Evolutionary conservation across 768 basidiomycete species (phyloP).

Genomic region (Tulasnella sp.): DNA sequence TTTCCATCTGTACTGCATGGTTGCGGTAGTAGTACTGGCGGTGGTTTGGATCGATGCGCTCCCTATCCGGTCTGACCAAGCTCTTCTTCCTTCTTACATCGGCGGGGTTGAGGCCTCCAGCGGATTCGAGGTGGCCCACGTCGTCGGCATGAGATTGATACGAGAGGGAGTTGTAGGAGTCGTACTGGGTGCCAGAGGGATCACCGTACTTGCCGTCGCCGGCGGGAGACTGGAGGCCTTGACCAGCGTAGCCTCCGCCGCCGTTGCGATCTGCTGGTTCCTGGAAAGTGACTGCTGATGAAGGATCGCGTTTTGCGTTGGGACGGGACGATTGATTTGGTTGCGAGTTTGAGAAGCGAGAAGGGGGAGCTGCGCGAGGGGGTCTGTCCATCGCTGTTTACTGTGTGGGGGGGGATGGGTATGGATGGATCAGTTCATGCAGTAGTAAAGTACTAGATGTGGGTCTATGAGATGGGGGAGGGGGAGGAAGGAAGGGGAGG

Average conservation of each 20-base stretch:
- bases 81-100: slow-evolving; percentile 73
- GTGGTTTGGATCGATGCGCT: slow-evolving; percentile 93
- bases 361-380: slow-evolving; percentile 12
- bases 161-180: slow-evolving; percentile 11
- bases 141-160: slow-evolving; percentile 4
- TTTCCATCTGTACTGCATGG: slow-evolving; percentile 74
- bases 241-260: background rate
- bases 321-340: background rate
- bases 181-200: background rate
- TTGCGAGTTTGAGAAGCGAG: background rate
- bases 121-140: background rate
- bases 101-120: slow-evolving; percentile 2
- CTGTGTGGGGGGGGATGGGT: background rate
- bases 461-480: background rate
- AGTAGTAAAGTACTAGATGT: background rate
- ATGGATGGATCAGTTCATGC: slow-evolving; percentile 9
- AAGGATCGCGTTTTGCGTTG: background rate
- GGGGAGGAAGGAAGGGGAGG: background rate
- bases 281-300: background rate
- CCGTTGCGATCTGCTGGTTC: background rate
- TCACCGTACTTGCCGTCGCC: background rate
- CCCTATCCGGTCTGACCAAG: slow-evolving; percentile 86
- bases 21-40: slow-evolving; percentile 91
- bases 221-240: background rate
- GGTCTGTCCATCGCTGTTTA: background rate